Evolutionary conservation across 2,329 filamentous ascomycete species (phyloP), one percentile per base, ranked within the genome.

Genomic region (Ceratocystis huliohia): DNA sequence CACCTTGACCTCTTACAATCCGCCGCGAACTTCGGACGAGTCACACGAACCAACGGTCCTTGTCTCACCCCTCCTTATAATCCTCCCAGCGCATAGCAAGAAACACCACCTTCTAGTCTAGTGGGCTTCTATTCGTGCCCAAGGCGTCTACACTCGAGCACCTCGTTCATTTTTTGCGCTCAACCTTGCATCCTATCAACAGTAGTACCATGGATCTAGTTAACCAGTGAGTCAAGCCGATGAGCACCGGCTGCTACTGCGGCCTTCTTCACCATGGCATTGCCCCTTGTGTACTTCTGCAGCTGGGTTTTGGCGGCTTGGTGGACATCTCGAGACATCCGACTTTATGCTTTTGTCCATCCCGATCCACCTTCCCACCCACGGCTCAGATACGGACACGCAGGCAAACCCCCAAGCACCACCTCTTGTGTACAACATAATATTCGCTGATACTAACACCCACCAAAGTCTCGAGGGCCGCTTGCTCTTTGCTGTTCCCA

Each of bases 401-500:
- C 20, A 22, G 50, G 41, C 41, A 33, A 20, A 30, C 20, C 15
- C 50, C 25, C 50, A 5, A 2, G 20, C 17, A 56, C 5, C 4
- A 56, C 5, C 50, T 15, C 50, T 25, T 56, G 3, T 25, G 13
- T 3, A 56, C 8, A 64, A 64, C 61, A 61, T 28, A 22, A 53
- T 61, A 5, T 20, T 53, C 10, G 25, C 22, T 13, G 7, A n/a
- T 25, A 33, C 41, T 57, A 57, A 57, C 53, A 30, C 10, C n/a
- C 13, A 57, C 25, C 13, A 25, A 33, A 96, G 91, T 80, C 83
- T 96, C 74, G 91, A 94, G 81, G 92, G 93, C 74, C 88, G 94
- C 70, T 83, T 97, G 67, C 84, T 97, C 69, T 96, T 99, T 75
- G 94, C 94, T 69, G 90, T 99, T n/a, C 94, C 94, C 69, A 99